Base-by-base conservation (phyloP, 2,329 filamentous ascomycete species). In the Apiospora pterosperma region DNA sequence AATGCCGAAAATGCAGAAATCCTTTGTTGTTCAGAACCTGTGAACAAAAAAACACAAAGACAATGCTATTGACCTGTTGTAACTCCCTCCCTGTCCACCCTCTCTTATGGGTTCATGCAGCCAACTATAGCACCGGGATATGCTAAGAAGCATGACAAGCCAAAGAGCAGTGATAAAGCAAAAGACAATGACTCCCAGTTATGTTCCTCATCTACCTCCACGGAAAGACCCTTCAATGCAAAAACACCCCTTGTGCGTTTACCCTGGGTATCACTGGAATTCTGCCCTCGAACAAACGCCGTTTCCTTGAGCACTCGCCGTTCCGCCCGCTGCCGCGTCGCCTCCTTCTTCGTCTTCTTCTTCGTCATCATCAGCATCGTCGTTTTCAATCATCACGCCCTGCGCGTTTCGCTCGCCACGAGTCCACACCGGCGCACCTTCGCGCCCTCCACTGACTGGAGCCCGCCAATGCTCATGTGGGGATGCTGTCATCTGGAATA, bases 401-500 rank as follows among this genome's bases (percentile, higher is more conserved):
- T 55, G 48, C 48, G 48, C 48, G 28, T 34, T 55, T 34, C 48
- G 19, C 28, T 34, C 48, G 10, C 44, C 19, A n/a, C 14, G 19
- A n/a, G 8, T n/a, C 48, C 16, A 31, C 16, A 16, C 19, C 6
- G 14, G 16, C 16, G 25, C 28, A 34, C 21, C 28, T 16, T 11
- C 28, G 48, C 48, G 19, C 48, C 38, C 48, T 34, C 48, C 28
- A 31, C 25, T 19, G 28, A 19, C 25, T 31, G 28, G 16, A 34
- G 48, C 28, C 48, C 28, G 28, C 48, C 48, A 55, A 34, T 21
- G 16, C 48, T 55, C 48, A 55, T 55, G 48, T 55, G 4, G 48
- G n/a, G 48, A 70, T 68, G 58, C 68, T 70, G 48, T 75, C 74
- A 44, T 75, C 74, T 12, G 67, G 69, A 8, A 70, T 44, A 6